Evolutionary conservation across 2,329 filamentous ascomycete species (phyloP), one percentile per base, ranked within the genome.

Genomic region (Phialocephala sp.): DNA sequence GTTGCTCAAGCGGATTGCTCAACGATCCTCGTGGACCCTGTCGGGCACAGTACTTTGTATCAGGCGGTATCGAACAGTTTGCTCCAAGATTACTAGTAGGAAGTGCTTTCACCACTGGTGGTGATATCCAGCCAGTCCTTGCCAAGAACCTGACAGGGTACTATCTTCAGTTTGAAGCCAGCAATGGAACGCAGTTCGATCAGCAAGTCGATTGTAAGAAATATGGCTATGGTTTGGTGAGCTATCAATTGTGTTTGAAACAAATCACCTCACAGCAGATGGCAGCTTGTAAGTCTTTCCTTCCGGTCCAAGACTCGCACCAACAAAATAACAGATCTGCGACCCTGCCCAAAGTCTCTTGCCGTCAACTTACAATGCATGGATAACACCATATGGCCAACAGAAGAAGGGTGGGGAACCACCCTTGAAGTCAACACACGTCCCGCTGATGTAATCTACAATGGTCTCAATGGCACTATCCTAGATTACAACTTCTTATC

Each of bases 21-120:
- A 52, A 52, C 18, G 20, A 60, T 20, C 36, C 59, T 1, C 36
- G 36, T n/a, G 20, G 36, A 18, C 1, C 35, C 8, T 60, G 59
- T 39, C 59, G 35, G 3, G 45, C 59, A 12, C 45, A 37, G 9
- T 60, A 50, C 15, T 60, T 60, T 22, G 22, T 60, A 11, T 41
- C 59, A 35, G 59, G 59, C n/a, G 59, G 59, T 15, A 60, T 60
- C 24, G 59, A 60, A 37, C 59, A 60, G 9, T 60, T 60, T 15
- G 59, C 59, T 1, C 59, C 59, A n/a, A 41, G 36, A 14, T 18
- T 52, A 36, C 36, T 60, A 3, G 43, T 24, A 22, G 35, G n/a
- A 5, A 12, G 35, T 2, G 18, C 6, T 20, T 60, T 60, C 45
- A 36, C 59, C 5, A 35, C 41, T n/a, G 32, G 11, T 5, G 27